These are phyloP conservation scores for Nicotiana noctiflora DNA, from an alignment of 257 asterid species.

Conservation along the genomic window DNA sequence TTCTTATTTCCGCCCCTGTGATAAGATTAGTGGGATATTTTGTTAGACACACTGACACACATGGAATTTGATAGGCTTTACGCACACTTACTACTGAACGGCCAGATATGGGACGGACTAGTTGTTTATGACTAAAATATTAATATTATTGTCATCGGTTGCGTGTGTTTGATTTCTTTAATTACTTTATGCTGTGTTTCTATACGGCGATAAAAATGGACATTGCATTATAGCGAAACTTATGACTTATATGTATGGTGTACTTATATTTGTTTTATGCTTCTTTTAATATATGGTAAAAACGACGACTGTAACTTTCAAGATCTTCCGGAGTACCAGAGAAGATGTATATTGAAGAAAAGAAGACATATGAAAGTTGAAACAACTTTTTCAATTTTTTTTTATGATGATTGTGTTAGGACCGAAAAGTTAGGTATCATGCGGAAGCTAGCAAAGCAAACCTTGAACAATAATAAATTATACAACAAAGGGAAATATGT, in stretches of 20 bases:
- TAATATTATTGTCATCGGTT: background rate
- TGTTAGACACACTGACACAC: too few relatives aligned
- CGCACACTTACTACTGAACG: background rate
- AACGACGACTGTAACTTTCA: too few relatives aligned
- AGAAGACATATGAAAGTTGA: too few relatives aligned
- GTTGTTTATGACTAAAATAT: background rate
- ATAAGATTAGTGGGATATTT: too few relatives aligned
- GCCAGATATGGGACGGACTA: background rate
- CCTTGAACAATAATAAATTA: too few relatives aligned
- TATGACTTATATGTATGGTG: background rate
- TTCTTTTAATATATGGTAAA: background rate
- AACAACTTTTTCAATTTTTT: too few relatives aligned
- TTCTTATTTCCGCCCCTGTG: too few relatives aligned
- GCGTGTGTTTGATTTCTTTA: background rate
- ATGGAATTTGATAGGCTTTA: background rate
- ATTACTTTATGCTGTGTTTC: background rate
- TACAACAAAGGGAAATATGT: too few relatives aligned
- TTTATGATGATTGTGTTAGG: too few relatives aligned
- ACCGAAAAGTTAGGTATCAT: too few relatives aligned
- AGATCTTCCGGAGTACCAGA: background rate
- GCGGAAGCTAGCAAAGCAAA: too few relatives aligned
- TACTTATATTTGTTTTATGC: background rate
- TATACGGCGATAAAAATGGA: background rate
- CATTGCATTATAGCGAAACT: background rate
- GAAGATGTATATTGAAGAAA: background rate